A percentile compares a stretch with the other conserved stretches of the same genome.
Conservation (phyloP, 441 rosid genomes). For the Biscutella laevigata region DNA sequence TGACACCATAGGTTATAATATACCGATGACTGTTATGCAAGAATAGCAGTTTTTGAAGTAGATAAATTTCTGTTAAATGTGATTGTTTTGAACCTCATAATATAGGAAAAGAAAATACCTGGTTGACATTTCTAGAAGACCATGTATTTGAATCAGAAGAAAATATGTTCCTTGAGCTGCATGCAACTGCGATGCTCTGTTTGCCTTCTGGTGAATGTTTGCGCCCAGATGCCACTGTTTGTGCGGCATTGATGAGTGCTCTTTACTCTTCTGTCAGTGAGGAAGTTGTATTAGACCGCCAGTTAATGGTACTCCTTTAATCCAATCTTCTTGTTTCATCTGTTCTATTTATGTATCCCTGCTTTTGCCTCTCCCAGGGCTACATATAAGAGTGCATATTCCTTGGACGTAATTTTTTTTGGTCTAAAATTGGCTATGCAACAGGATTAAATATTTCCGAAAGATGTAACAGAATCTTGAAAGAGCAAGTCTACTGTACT, state of each 20-base stretch:
- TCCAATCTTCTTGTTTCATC: neutral
- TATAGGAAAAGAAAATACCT: conserved; percentile 61
- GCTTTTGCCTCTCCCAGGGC: neutral
- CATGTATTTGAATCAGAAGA: conserved; percentile 39
- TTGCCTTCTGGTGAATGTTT: conserved; percentile 91
- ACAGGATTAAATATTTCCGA: neutral
- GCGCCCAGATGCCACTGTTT: conserved; percentile 80
- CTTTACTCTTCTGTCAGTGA: conserved; percentile 81
- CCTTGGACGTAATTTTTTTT: neutral
- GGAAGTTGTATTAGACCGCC: conserved; percentile 68
- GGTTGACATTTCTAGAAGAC: conserved; percentile 65
- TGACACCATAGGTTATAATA: neutral
- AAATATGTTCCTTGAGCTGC: conserved; percentile 71
- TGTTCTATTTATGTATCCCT: neutral
- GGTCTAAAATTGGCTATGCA: conserved; percentile 6
- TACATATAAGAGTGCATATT: neutral
- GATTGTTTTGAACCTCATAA: conserved; percentile 15
- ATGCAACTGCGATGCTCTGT: conserved; percentile 87
- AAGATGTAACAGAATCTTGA: conserved; percentile 3
- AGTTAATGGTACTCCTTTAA: conserved; percentile 54
- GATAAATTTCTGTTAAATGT: conserved; percentile 5
- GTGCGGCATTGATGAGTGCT: conserved; percentile 84
- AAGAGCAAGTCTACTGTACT: neutral
- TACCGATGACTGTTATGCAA: conserved; percentile 4
- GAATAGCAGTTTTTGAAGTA: neutral